Base-by-base conservation (phyloP, 805 yeast species). In the Candida silvatica region DNA sequence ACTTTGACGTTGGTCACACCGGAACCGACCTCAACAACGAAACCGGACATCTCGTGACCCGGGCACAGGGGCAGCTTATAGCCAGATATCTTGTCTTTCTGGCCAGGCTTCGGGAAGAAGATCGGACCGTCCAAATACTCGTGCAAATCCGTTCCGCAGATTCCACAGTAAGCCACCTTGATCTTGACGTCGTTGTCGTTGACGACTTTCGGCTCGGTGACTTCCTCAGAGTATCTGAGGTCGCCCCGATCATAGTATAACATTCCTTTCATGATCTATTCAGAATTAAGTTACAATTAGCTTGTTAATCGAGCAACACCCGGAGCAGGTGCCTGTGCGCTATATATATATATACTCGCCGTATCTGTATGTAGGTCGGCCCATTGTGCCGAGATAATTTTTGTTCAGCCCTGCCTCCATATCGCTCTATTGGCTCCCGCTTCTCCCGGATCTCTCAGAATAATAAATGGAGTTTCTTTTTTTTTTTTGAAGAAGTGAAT, bases 101-200 rank as follows among this genome's bases (percentile, higher is more conserved):
- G 27, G 15, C 45, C 45, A 6, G 38, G 35, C 53, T 58, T 16
- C 15, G 37, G 66, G 55, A 74, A 73, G 49, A 77, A 74, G 37
- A 72, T 71, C 7, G 84, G 81, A 1, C 78, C 80, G 19, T 68
- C 74, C 19, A 58, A 44, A 44, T 62, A 75, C 50, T 78, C 76
- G 44, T 74, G 78, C 27, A 75, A 54, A 49, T 75, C 81, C 1
- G 77, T 64, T 19, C 82, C 82, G 46, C 83, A 77, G 29, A 76
- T 74, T 5, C 83, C 83, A 46, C 80, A 73, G 49, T 61, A 71
- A 3, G 53, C 58, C 22, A 58, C 45, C 35, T 58, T 47, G 23
- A 60, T 37, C 25, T 53, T 50, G 19, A 59, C 54, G 37, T 57
- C 61, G 35, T 49, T 52, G 0, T 41, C 37, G 20, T 49, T 45